Evolutionary conservation across 1,139 yeast species (phyloP).

Genomic region (Yamadazyma spencermartinsiae): DNA sequence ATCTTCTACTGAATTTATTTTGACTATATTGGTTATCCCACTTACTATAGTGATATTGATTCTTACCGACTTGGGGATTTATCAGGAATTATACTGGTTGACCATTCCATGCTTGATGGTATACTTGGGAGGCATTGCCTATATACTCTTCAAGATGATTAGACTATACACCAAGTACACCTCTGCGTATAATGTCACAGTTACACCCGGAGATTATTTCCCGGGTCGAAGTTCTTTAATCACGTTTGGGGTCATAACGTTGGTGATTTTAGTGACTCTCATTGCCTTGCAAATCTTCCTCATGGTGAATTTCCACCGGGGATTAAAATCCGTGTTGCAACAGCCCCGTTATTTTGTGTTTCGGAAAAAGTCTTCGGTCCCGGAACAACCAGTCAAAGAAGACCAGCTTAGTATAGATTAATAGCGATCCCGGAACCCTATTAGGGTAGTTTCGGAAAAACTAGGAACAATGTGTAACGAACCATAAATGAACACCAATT

Average conservation of each 20-base stretch:
- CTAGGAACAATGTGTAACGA: neutral
- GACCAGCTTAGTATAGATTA: conserved; percentile 9
- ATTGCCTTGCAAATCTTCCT: conserved; percentile 37
- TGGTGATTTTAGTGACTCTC: conserved; percentile 39
- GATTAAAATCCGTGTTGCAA: conserved; percentile 34
- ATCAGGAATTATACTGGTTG: conserved; percentile 35
- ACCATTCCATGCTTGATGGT: conserved; percentile 30
- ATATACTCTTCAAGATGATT: conserved; percentile 51
- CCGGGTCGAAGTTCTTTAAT: conserved; percentile 51
- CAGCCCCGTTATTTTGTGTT: conserved; percentile 18
- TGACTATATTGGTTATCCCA: conserved; percentile 52
- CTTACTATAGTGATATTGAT: conserved; percentile 41
- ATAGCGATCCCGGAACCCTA: neutral
- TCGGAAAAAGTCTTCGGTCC: conserved; percentile 8
- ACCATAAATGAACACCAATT: no score
- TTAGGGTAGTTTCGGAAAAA: no score
- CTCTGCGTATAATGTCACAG: conserved; percentile 22
- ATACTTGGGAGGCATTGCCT: conserved; percentile 47
- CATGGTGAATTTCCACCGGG: conserved; percentile 39
- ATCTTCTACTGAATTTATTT: conserved; percentile 46
- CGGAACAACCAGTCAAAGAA: neutral
- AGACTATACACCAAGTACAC: conserved; percentile 48
- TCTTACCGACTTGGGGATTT: conserved; percentile 39
- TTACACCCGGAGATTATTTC: conserved; percentile 37
- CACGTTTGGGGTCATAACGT: conserved; percentile 48